Base-by-base conservation (phyloP, 225 moss, liverwort and hornwort species). In the Polytrichum commune region DNA sequence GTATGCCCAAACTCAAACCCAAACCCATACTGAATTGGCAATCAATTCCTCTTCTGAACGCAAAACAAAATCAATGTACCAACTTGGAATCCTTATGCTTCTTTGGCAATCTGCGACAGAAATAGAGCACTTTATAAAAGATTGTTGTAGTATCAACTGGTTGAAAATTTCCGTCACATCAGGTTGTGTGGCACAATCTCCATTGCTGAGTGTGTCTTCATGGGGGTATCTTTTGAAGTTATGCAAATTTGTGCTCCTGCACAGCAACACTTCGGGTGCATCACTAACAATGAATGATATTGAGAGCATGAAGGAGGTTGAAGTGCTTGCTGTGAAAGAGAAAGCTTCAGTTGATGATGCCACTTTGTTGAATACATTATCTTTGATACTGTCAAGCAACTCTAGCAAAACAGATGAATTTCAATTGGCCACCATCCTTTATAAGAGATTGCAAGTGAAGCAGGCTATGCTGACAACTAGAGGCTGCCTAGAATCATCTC, bases 121-220 rank as follows among this genome's bases (percentile, higher is more conserved):
- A 16, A 23, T 76, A 8, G n/a, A 70, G 35, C 22, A 22, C 18
- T 53, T 76, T 16, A n/a, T 76, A 10, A 6, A 46, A 30, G 56
- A 46, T 29, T 71, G 65, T 26, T 18, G 71, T 16, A 35, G 53
- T 22, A 13, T 60, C 5, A 1, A 76, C 0, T 76, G 70, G 70
- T 13, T 76, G 8, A 20, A 58, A 32, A 58, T 58, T 66, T 65
- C 60, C 0, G 8, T 71, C n/a, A 6, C 33, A 5, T 3, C 53
- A 26, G 27, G 18, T 53, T 53, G 71, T 27, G 6, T 26, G 38
- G 38, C 38, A 46, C 38, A 13, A 46, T 46, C 38, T 10, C 3
- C 38, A 53, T 63, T 29, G 22, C 30, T 38, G 19, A 18, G 22
- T 8, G 62, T 69, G 18, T 68, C 5, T 54, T 10, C 3, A 30